Percentiles rank a stretch among this genome's conserved stretches.
Conservation (phyloP, 177 flowering plant genomes). For the Vitis hybrid region DNA sequence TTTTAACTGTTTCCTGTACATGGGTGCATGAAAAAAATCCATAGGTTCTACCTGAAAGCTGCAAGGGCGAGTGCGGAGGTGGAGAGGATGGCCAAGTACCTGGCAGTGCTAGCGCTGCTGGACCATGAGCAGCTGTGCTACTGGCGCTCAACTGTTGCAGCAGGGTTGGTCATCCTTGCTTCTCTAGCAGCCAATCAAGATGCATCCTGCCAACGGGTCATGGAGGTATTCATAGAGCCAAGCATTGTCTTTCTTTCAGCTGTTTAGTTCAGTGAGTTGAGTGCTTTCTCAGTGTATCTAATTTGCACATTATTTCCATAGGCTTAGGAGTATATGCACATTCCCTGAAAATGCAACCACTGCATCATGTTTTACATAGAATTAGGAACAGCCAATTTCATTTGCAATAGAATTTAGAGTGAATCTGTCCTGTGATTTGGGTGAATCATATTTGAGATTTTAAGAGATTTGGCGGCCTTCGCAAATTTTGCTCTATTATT, state of each 20-base stretch:
- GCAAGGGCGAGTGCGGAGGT: conserved; percentile 55
- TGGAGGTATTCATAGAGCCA: conserved; percentile 39
- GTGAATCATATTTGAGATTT: too few species aligned
- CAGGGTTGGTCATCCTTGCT: conserved; percentile 77
- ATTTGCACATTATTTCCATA: too few species aligned
- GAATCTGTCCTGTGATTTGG: too few species aligned
- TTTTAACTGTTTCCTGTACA: too few species aligned
- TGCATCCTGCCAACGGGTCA: conserved; percentile 42
- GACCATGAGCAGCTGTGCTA: conserved; percentile 57
- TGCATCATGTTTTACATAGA: too few species aligned
- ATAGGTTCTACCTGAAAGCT: conserved; percentile 85
- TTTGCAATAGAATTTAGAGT: too few species aligned
- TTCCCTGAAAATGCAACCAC: too few species aligned
- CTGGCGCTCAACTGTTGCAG: conserved; percentile 96
- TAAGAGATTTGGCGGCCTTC: too few species aligned
- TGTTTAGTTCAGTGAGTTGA: not conserved
- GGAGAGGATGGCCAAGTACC: conserved; percentile 54
- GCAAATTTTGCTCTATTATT: too few species aligned
- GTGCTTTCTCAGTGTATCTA: too few species aligned
- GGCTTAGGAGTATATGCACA: too few species aligned
- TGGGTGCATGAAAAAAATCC: not conserved
- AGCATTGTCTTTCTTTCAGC: not conserved
- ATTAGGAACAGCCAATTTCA: too few species aligned
- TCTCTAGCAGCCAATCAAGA: conserved; percentile 46
- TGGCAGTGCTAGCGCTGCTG: conserved; percentile 62